phyloP scores from a whole-genome alignment of 345 rosid species.

The Populus deltoides region DNA sequence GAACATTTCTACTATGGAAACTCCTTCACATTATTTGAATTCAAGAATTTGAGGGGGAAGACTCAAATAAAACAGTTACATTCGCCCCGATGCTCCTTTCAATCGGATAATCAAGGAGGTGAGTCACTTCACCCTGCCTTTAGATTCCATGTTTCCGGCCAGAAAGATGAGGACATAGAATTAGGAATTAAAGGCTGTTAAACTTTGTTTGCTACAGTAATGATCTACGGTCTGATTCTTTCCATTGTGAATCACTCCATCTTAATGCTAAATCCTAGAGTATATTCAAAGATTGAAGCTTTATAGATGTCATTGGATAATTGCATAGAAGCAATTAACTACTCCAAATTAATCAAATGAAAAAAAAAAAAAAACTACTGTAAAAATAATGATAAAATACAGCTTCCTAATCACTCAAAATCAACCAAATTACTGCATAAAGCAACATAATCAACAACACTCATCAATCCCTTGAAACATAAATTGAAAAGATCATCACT shows the following conservation, averaged over 20 bases:
- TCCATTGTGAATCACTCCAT: not conserved
- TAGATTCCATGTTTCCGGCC: no score
- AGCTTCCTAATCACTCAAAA: not conserved
- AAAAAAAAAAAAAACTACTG: no score
- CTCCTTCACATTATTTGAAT: no score
- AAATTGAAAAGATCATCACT: not conserved
- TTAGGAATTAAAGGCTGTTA: no score
- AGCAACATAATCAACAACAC: not conserved
- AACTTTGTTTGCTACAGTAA: no score
- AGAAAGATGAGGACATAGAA: no score
- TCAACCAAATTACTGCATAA: not conserved
- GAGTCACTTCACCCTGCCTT: no score
- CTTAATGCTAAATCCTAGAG: not conserved
- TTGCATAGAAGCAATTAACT: not conserved
- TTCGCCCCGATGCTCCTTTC: no score
- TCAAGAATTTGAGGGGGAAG: no score
- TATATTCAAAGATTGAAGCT: not conserved
- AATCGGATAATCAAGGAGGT: no score
- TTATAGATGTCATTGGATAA: not conserved
- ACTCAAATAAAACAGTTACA: no score
- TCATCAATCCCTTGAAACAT: not conserved
- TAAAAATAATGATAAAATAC: not conserved
- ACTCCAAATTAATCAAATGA: not conserved
- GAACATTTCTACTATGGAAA: no score
- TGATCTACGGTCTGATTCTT: not conserved